Evolutionary conservation across 2,329 filamentous ascomycete species (phyloP).

Genomic region (Trichophyton rubrum): DNA sequence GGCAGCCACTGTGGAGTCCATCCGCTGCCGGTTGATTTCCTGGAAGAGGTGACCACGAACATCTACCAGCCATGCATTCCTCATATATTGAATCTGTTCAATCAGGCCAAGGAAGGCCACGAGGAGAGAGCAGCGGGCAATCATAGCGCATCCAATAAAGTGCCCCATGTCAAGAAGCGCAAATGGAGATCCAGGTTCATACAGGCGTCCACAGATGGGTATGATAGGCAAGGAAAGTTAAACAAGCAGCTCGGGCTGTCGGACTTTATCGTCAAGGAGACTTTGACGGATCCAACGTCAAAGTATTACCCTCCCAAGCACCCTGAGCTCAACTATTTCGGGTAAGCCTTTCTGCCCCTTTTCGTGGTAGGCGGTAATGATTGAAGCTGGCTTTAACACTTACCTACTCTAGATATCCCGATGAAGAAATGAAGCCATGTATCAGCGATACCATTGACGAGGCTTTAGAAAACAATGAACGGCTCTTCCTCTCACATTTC

Average conservation of each 20-base stretch:
- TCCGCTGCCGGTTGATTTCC: slow-evolving; percentile 21
- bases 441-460: slow-evolving; percentile 16
- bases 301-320: slow-evolving; percentile 22
- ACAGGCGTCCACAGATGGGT: slow-evolving; percentile 23
- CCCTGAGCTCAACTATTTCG: slow-evolving; percentile 33
- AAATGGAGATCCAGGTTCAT: slow-evolving; percentile 22
- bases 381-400: slow-evolving; percentile 4
- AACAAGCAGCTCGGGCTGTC: slow-evolving; percentile 28
- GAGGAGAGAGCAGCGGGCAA: neutral
- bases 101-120: slow-evolving; percentile 7
- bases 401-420: slow-evolving; percentile 21
- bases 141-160: neutral
- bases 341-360: slow-evolving; percentile 17
- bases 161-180: slow-evolving; percentile 14
- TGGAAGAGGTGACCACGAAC: slow-evolving; percentile 19
- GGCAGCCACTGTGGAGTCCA: slow-evolving; percentile 23
- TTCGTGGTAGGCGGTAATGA: neutral
- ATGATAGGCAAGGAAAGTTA: slow-evolving; percentile 19
- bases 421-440: slow-evolving; percentile 32
- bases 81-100: slow-evolving; percentile 23
- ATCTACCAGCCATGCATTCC: slow-evolving; percentile 25
- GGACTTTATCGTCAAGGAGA: slow-evolving; percentile 20
- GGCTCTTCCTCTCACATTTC: slow-evolving; percentile 24
- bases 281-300: slow-evolving; percentile 18
- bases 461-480: slow-evolving; percentile 16